Evolutionary conservation across 768 basidiomycete species (phyloP).

Genomic region (Pleurotus citrinopileatus): DNA sequence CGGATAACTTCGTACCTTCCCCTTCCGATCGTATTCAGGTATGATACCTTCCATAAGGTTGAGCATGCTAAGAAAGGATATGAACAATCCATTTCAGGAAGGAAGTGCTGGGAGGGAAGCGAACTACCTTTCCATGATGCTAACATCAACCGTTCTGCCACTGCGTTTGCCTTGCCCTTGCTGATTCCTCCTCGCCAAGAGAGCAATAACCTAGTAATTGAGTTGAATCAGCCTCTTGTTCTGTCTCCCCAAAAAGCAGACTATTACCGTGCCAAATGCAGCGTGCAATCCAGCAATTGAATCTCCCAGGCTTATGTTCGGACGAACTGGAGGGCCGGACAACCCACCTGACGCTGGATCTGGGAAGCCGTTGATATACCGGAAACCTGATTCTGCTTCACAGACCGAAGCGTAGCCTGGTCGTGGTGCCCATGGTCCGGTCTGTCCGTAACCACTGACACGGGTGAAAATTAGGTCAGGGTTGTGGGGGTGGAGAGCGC

Average conservation of each 20-base stretch:
- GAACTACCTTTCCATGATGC: constrained; percentile 65
- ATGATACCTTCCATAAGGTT: constrained; percentile 78
- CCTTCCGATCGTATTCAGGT: constrained; percentile 72
- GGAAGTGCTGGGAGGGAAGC: not conserved
- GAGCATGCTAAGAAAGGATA: constrained; percentile 49
- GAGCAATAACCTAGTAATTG: constrained; percentile 49
- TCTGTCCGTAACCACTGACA: constrained; percentile 74
- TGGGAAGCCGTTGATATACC: constrained; percentile 68
- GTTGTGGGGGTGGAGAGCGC: constrained; percentile 64
- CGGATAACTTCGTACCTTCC: constrained; percentile 39
- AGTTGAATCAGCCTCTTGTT: too few relatives aligned
- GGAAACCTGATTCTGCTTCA: constrained; percentile 73
- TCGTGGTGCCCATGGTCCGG: constrained; percentile 67
- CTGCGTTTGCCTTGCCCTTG: constrained; percentile 26
- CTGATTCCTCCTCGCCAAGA: constrained; percentile 43
- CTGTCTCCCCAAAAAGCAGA: too few relatives aligned
- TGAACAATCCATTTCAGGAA: not conserved
- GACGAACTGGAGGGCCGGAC: constrained; percentile 62
- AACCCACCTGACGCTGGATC: constrained; percentile 51
- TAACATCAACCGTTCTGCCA: constrained; percentile 67
- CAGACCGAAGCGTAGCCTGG: constrained; percentile 76
- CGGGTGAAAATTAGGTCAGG: constrained; percentile 90
- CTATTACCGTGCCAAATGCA: constrained; percentile 68
- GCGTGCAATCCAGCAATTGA: constrained; percentile 71
- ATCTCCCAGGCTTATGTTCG: constrained; percentile 72